Conservation (phyloP, 306 rosid species). For the Quercus wislizeni region DNA sequence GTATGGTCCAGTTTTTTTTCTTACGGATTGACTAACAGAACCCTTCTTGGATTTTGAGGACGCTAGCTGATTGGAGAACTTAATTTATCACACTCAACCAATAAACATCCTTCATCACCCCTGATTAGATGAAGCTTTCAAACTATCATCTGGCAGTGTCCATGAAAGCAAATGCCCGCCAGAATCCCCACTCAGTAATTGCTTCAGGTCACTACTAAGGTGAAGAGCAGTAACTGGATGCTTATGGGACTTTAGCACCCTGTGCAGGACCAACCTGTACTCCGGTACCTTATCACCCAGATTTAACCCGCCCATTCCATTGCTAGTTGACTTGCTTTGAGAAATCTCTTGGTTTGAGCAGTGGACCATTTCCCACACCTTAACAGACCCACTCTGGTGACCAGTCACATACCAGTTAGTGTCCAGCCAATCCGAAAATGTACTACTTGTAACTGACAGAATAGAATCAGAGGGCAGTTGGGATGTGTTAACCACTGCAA, state of each 20-base stretch:
- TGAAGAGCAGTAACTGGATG: constrained; percentile 85
- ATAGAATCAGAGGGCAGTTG: constrained; percentile 97
- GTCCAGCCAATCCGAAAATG: constrained; percentile 89
- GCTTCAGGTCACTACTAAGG: constrained; percentile 80
- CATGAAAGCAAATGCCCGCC: constrained; percentile 87
- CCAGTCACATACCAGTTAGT: constrained; percentile 97
- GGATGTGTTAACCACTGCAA: constrained; percentile 84
- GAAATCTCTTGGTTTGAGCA: constrained; percentile 53
- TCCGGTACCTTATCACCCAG: constrained; percentile 62
- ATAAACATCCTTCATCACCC: constrained; percentile 52
- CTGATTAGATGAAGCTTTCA: constrained; percentile 59
- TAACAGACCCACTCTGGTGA: constrained; percentile 98
- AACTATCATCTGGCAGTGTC: constrained; percentile 82
- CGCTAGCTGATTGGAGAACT: constrained; percentile 43
- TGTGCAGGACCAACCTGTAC: constrained; percentile 74
- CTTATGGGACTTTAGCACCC: constrained; percentile 83
- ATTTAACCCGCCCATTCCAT: constrained; percentile 46
- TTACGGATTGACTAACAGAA: constrained; percentile 29
- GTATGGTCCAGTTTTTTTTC: constrained; percentile 21
- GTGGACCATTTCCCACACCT: constrained; percentile 98
- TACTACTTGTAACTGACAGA: constrained; percentile 81
- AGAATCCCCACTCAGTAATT: constrained; percentile 88
- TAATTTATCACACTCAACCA: constrained; percentile 34
- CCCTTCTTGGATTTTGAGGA: constrained; percentile 39
- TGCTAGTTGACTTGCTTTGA: constrained; percentile 50